These are phyloP conservation scores for Suillus subluteus DNA, from an alignment of 768 basidiomycete species.

Conservation along the genomic window DNA sequence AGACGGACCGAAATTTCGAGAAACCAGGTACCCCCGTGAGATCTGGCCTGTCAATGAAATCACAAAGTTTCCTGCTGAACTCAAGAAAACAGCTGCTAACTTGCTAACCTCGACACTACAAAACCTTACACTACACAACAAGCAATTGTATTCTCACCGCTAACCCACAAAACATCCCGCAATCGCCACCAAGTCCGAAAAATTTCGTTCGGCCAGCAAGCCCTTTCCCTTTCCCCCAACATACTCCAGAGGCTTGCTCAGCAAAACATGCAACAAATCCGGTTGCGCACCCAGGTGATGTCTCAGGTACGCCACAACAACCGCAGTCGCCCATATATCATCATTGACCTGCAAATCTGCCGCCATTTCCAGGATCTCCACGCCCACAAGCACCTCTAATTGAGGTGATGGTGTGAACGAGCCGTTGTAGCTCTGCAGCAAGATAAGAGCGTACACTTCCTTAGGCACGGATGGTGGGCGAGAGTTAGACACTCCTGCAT, in stretches of 20 bases:
- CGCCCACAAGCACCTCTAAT: slow-evolving; percentile 42
- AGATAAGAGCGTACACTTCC: slow-evolving; percentile 41
- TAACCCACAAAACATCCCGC: background rate
- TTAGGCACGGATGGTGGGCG: slow-evolving; percentile 19
- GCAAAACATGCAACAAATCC: slow-evolving; percentile 46
- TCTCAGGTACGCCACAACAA: slow-evolving; percentile 50
- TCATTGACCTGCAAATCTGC: slow-evolving; percentile 31
- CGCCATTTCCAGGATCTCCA: slow-evolving; percentile 33
- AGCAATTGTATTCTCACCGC: background rate
- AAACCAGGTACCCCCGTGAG: background rate
- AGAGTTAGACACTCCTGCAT: background rate
- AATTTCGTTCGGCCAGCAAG: slow-evolving; percentile 11
- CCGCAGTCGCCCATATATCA: slow-evolving; percentile 52
- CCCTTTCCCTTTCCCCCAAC: slow-evolving; percentile 24
- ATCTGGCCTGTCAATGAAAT: background rate
- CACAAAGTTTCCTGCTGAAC: background rate
- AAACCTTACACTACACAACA: background rate
- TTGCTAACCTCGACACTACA: background rate
- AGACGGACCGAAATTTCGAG: background rate
- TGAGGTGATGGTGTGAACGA: slow-evolving; percentile 42
- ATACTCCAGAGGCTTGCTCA: slow-evolving; percentile 46
- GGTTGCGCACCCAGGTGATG: slow-evolving; percentile 38
- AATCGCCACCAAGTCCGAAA: slow-evolving; percentile 4
- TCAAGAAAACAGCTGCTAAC: background rate
- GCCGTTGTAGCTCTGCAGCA: slow-evolving; percentile 49